Base-by-base conservation (phyloP, 495 filamentous ascomycete species). In the Thermothielavioides terrestris region DNA sequence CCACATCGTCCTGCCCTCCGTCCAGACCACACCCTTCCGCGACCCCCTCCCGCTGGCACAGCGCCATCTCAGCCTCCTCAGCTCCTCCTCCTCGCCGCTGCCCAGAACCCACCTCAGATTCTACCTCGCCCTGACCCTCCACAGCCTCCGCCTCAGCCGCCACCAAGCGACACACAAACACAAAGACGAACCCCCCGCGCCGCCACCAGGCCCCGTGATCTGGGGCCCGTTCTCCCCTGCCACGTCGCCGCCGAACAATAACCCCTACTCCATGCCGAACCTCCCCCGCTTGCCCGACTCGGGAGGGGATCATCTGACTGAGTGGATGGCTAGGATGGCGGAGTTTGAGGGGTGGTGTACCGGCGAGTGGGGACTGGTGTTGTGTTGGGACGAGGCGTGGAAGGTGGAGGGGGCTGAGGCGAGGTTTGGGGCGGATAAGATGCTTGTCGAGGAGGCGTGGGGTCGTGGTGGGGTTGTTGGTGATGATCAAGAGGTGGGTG, bases 341-440 rank as follows among this genome's bases (percentile, higher is more conserved):
- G 27, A 3, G 14, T 15, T 49, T 37, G 47, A 38, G 36, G 28
- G 47, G 17, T 21, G 30, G 30, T 43, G 20, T 48, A 9, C 17
- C 28, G 17, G 20, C 1, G 37, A 36, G 17, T 21, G 20, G n/a
- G 35, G 26, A 15, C 48, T 47, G 42, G 36, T 42, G 1, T 2
- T 36, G 8, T 48, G 50, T 31, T 46, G 37, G 50, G 50, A 41
- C 28, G 35, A n/a, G 42, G 34, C 31, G 9, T 48, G 45, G 45
- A 48, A 11, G 21, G n/a, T 23, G 37, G 17, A 37, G 40, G 23
- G 10, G 18, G 17, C 6, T 15, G 5, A n/a, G 18, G 17, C 12
- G 35, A 11, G 0, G 31, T 18, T 35, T 30, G 26, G 15, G 18
- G n/a, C n/a, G n/a, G n/a, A n/a, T n/a, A n/a, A n/a, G n/a, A n/a